Evolutionary conservation across 108 stramenopile genomes (phyloP).

Genomic region (Cyclostephanos tholiformis): DNA sequence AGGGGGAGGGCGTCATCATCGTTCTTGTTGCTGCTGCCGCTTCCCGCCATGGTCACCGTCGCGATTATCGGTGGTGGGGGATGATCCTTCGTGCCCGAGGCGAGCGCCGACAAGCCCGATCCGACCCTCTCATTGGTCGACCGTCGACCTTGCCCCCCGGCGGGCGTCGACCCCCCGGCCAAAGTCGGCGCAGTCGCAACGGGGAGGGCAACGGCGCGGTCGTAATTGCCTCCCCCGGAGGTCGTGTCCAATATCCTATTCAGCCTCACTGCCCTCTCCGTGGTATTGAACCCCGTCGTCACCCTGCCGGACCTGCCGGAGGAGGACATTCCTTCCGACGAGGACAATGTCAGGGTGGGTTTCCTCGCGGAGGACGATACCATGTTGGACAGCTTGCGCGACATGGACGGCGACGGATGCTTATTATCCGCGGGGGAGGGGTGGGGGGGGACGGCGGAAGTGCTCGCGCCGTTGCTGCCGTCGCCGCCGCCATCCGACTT

Average conservation of each 20-base stretch:
- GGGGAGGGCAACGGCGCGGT: not conserved
- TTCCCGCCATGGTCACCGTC: too few species aligned
- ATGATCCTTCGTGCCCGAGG: too few species aligned
- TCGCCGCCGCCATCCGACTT: slow-evolving; percentile 7
- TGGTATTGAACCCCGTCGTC: slow-evolving; percentile 32
- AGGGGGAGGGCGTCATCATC: not conserved
- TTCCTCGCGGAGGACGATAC: not conserved
- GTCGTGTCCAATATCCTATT: slow-evolving; percentile 64
- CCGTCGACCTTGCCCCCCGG: too few species aligned
- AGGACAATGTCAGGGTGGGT: not conserved
- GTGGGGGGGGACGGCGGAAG: not conserved
- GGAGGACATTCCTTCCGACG: not conserved
- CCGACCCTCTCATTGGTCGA: too few species aligned
- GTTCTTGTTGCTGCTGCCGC: not conserved
- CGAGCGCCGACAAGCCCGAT: too few species aligned
- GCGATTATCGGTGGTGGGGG: too few species aligned
- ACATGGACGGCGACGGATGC: slow-evolving; percentile 5
- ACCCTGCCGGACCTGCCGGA: not conserved
- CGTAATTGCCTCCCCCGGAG: not conserved
- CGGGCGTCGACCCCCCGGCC: too few species aligned
- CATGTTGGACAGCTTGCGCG: not conserved
- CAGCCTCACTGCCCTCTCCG: slow-evolving; percentile 72
- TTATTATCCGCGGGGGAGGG: not conserved
- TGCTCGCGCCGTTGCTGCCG: not conserved
- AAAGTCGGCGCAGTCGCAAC: too few species aligned